Evolutionary conservation across 148 eudicot genomes (phyloP).

Genomic region (Beta vulgaris): DNA sequence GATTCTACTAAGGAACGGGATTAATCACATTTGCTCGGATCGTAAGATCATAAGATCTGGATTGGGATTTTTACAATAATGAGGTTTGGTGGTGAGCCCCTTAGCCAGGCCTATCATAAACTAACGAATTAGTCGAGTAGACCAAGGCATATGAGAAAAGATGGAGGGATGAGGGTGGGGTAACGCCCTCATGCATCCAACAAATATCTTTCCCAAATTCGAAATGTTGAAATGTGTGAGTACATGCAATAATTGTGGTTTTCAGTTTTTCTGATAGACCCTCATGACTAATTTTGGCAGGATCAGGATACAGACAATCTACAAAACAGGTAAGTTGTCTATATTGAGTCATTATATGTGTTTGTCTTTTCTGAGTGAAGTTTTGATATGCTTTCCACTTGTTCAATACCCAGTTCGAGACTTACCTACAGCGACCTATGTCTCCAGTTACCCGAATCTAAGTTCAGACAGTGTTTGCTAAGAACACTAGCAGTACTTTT

Average conservation of each 20-base stretch:
- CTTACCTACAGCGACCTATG: slow-evolving; percentile 94
- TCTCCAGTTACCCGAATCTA: slow-evolving; percentile 85
- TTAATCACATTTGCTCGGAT: too few relatives aligned
- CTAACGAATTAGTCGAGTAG: not conserved
- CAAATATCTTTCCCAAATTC: not conserved
- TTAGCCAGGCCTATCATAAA: not conserved
- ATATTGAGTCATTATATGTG: slow-evolving; percentile 15
- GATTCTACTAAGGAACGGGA: too few relatives aligned
- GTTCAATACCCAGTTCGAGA: slow-evolving; percentile 49
- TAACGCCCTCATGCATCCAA: not conserved
- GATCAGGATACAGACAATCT: slow-evolving; percentile 46
- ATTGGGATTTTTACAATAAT: too few relatives aligned
- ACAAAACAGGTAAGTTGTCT: slow-evolving; percentile 47
- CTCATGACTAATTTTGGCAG: slow-evolving; percentile 49
- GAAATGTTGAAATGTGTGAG: not conserved
- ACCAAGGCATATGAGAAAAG: not conserved
- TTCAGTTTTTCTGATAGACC: slow-evolving; percentile 14
- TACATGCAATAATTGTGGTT: slow-evolving; percentile 10
- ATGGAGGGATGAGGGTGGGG: not conserved
- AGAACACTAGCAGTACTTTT: slow-evolving; percentile 76
- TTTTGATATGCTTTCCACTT: slow-evolving; percentile 31
- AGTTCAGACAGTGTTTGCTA: slow-evolving; percentile 79
- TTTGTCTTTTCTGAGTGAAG: slow-evolving; percentile 6
- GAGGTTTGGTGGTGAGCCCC: too few relatives aligned
- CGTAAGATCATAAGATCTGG: too few relatives aligned